These are phyloP conservation scores for Petasospora rhodanensis DNA, from an alignment of 1,139 yeast genomes.

Conservation along the genomic window DNA sequence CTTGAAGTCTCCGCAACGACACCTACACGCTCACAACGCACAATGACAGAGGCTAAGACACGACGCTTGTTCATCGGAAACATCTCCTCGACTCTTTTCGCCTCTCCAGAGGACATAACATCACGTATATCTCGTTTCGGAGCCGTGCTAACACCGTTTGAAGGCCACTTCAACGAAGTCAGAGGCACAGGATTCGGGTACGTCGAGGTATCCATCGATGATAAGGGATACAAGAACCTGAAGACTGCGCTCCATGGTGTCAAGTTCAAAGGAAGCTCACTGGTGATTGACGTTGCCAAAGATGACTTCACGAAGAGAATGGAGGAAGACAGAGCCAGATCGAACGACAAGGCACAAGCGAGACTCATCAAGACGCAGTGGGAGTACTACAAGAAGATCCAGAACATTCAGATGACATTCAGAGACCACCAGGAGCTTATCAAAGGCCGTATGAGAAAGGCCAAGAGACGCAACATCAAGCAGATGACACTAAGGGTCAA, in stretches of 20 bases:
- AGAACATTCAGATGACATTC: slow-evolving; percentile 36
- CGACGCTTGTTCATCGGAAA: slow-evolving; percentile 65
- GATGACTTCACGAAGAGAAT: slow-evolving; percentile 42
- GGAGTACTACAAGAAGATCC: slow-evolving; percentile 36
- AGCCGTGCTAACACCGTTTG: slow-evolving; percentile 36
- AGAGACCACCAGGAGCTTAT: slow-evolving; percentile 45
- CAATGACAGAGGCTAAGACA: too few species aligned
- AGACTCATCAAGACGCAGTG: slow-evolving; percentile 35
- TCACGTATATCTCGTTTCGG: slow-evolving; percentile 51
- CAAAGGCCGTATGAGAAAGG: slow-evolving; percentile 58
- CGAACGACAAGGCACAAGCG: slow-evolving; percentile 25
- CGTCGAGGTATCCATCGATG: slow-evolving; percentile 50
- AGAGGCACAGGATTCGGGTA: slow-evolving; percentile 48
- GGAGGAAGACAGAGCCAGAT: slow-evolving; percentile 34
- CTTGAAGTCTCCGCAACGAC: too few species aligned
- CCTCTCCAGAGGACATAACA: slow-evolving; percentile 39
- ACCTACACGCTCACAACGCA: too few species aligned
- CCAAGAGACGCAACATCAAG: slow-evolving; percentile 46
- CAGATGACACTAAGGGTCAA: slow-evolving; percentile 63
- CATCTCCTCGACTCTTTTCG: slow-evolving; percentile 50
- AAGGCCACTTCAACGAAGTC: slow-evolving; percentile 42
- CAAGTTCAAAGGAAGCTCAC: slow-evolving; percentile 66
- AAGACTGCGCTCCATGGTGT: slow-evolving; percentile 61
- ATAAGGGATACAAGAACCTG: slow-evolving; percentile 43
- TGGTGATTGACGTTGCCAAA: slow-evolving; percentile 48